Base-by-base conservation (phyloP, 164 flowering plant species). In the Magnolia sinica region DNA sequence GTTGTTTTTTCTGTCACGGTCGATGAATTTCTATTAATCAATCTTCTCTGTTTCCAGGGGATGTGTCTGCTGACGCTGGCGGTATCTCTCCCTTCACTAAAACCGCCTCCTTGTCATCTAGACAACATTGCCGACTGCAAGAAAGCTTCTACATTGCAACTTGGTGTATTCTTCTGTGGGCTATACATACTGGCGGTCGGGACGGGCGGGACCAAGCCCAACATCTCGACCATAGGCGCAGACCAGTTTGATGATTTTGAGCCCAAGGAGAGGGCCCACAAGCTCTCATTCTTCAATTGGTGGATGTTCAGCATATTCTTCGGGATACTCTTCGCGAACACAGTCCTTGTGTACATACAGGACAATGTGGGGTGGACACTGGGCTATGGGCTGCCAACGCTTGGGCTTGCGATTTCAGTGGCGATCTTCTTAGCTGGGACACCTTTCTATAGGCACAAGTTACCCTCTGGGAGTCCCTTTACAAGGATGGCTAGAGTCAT, bases 151-250 rank as follows among this genome's bases (percentile, higher is more conserved):
- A 4, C 68, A 49, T 71, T 77, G 0, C 85, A 82, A 75, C 0
- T 80, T 19, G 81, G 75, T 11, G 14, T 80, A 13, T 89, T 91
- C 83, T 88, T 79, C 50, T 55, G 64, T 31, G 92, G 88, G 1
- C 77, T 91, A 1, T 91, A 89, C 80, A 78, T 84, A 64, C 79
- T 87, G 7, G 91, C 92, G 5, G 24, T 81, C 0, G 92, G 92
- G 24, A 86, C 86, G 1, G 94, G 92, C 2, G 92, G 94, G 50
- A 89, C 90, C 67, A 91, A 89, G 83, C 92, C 92, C 63, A 88
- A 88, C 85, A 88, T 89, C 66, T 87, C 18, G 2, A 27, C 29
- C 29, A 27, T 27, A 27, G 29, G 29, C 29, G 29, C 29, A 2
- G 29, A 27, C 29, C 29, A 27, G 29, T 27, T 27, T 27, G 29